These are phyloP conservation scores for Wickerhamomyces xylosicus DNA, from an alignment of 805 yeast genomes.

Conservation along the genomic window DNA sequence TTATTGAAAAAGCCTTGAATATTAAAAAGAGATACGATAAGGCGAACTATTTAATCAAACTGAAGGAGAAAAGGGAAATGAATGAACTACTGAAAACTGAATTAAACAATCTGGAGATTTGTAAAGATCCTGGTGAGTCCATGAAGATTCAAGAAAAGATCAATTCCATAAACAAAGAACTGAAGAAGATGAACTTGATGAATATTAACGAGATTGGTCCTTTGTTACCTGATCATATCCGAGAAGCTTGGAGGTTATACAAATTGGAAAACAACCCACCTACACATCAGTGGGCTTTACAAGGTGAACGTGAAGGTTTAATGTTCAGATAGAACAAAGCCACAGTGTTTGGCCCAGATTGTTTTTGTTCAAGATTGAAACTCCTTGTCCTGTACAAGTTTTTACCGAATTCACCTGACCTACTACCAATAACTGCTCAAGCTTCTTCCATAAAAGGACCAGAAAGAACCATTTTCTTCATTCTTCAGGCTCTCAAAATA, in stretches of 20 bases:
- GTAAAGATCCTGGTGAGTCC: conserved; percentile 2
- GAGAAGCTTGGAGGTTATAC: conserved; percentile 83
- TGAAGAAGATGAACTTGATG: conserved; percentile 20
- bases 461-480: too few relatives aligned
- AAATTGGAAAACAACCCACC: conserved; percentile 56
- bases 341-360: too few relatives aligned
- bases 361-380: too few relatives aligned
- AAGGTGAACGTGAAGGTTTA: conserved; percentile 63
- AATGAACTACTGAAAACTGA: conserved; percentile 23
- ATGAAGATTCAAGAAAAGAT: conserved; percentile 10
- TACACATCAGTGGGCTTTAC: conserved; percentile 56
- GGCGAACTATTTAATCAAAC: conserved; percentile 23
- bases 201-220: conserved; percentile 39
- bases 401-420: too few relatives aligned
- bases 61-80: conserved; percentile 30
- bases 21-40: conserved; percentile 50
- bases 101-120: conserved; percentile 25
- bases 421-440: too few relatives aligned
- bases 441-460: too few relatives aligned
- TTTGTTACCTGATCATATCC: conserved; percentile 68
- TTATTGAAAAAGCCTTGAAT: conserved; percentile 71
- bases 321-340: conserved; percentile 45
- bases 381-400: too few relatives aligned
- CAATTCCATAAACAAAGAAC: conserved; percentile 16
- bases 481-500: too few relatives aligned